Evolutionary conservation across 148 eudicot genomes (phyloP).

Genomic region (Chenopodium berlandieri): DNA sequence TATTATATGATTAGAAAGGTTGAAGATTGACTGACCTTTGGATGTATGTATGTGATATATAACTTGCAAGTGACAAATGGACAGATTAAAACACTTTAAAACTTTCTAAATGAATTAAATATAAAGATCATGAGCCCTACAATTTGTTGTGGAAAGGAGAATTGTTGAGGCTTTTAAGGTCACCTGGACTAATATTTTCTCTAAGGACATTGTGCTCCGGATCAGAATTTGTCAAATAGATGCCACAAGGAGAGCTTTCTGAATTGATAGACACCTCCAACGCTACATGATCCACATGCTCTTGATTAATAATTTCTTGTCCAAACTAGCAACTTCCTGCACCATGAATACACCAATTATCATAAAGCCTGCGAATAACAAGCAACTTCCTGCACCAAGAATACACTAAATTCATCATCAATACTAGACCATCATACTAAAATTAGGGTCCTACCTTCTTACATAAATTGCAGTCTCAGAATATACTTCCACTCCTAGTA

Average conservation of each 20-base stretch:
- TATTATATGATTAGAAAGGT: background rate
- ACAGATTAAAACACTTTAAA: too few species aligned
- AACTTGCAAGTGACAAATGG: background rate
- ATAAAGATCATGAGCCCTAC: background rate
- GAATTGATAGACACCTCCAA: background rate
- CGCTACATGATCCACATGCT: constrained; percentile 4
- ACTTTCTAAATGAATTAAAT: too few species aligned
- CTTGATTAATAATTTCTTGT: background rate
- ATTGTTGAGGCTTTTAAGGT: background rate
- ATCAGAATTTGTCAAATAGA: background rate
- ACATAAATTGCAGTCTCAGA: background rate
- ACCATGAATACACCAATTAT: background rate
- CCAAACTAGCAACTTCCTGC: constrained; percentile 6
- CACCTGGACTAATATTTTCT: constrained; percentile 13
- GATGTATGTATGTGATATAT: too few species aligned
- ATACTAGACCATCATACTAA: background rate
- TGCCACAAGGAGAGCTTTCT: background rate
- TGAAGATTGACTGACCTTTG: constrained; percentile 12
- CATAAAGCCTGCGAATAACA: too few species aligned
- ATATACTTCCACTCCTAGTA: background rate
- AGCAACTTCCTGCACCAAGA: too few species aligned
- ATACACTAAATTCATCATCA: too few species aligned
- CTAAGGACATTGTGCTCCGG: background rate
- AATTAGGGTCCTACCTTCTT: background rate
- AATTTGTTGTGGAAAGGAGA: background rate